Evolutionary conservation across 176 grass and related monocot species (phyloP).

Genomic region (Zoysia pacifica): DNA sequence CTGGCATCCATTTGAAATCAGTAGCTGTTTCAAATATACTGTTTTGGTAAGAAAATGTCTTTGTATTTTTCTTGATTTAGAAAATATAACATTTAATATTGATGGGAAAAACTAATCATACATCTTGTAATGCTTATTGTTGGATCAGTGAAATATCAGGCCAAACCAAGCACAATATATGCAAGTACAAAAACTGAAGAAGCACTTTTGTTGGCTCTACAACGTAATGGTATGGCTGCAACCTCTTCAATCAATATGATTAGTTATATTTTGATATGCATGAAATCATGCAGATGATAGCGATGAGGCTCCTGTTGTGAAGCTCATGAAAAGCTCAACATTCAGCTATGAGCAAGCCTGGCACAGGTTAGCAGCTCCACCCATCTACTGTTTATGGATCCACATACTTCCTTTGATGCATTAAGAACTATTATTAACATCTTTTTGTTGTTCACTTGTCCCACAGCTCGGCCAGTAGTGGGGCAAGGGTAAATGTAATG

Average conservation of each 20-base stretch:
- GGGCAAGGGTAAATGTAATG: too few relatives aligned
- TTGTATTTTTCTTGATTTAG: not conserved
- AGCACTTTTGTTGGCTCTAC: constrained; percentile 75
- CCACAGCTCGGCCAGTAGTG: too few relatives aligned
- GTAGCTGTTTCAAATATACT: constrained; percentile 19
- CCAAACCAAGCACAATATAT: constrained; percentile 83
- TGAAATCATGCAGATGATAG: constrained; percentile 52
- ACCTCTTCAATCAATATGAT: constrained; percentile 26
- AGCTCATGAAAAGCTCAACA: constrained; percentile 86
- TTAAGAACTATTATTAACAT: not conserved
- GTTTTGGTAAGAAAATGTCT: constrained; percentile 12
- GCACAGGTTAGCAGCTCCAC: constrained; percentile 65
- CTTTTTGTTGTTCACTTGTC: too few relatives aligned
- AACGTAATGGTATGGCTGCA: constrained; percentile 67
- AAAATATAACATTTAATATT: constrained; percentile 4
- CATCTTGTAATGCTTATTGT: constrained; percentile 32
- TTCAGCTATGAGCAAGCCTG: constrained; percentile 98
- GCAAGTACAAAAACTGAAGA: constrained; percentile 94
- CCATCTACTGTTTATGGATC: constrained; percentile 23
- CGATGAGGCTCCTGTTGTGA: constrained; percentile 64
- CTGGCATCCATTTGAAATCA: constrained; percentile 12
- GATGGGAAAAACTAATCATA: constrained; percentile 14
- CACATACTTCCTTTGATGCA: constrained; percentile 20
- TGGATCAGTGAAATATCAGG: constrained; percentile 84
- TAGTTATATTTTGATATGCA: constrained; percentile 28